Evolutionary conservation across 768 basidiomycete species (phyloP), one percentile per base, ranked within the genome.

Genomic region (Leccinum variicolor): DNA sequence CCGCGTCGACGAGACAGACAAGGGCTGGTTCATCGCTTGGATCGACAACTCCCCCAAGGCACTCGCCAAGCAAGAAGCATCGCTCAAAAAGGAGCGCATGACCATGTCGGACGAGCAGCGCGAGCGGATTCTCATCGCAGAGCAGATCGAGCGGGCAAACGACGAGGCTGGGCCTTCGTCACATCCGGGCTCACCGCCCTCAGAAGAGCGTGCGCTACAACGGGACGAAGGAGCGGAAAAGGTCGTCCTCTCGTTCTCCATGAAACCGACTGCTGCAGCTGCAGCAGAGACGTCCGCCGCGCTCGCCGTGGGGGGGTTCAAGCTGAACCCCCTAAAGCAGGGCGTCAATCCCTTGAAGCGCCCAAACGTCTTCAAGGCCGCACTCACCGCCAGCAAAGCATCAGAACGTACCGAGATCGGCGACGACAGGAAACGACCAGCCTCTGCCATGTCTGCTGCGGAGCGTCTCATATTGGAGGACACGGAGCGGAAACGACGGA

Each of bases 11-110:
- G 96, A 98, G 76, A 98, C 94, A 47, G 97, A 98, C 76, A 97
- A 99, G 76, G 97, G 97, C 1, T 94, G 92, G 87, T 99, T 95
- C 72, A 81, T 99, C 60, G 85, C 89, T 34, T 99, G 97, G 97
- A 91, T 99, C 54, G 97, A 99, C 73, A 98, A 82, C 73, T 91
- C 90, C 56, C 97, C 97, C 14, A 92, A 94, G 66, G 94, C 97
- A 2, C 78, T 99, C 33, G 92, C 91, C 8, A 93, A 94, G 31
- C 69, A 91, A 82, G 92, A 92, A 73, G 90, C 91, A 15, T 86
- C 84, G 21, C 66, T 89, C 77, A 96, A 98, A 79, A 94, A 95
- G 75, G 96, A 98, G 68, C 81, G 95, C 15, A 83, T 86, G 23
- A 92, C 92, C 25, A 87, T 86, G 71, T 94, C 92, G 21, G 96